These are phyloP conservation scores for Sporothrix humicola DNA, from an alignment of 2,329 filamentous ascomycete species.

Conservation along the genomic window DNA sequence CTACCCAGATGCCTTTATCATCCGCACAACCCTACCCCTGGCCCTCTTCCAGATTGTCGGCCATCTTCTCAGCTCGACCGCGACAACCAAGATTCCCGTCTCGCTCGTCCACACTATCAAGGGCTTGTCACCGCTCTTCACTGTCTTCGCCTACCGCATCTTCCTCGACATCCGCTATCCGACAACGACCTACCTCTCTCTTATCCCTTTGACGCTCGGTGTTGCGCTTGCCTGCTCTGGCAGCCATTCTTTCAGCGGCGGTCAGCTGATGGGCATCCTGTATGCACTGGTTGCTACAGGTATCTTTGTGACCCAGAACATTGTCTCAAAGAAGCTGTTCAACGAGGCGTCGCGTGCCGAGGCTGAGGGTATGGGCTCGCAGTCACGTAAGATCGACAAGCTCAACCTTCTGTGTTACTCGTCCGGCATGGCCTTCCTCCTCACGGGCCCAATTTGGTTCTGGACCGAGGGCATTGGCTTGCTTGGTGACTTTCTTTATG, in stretches of 20 bases:
- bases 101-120: slow-evolving; percentile 99
- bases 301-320: slow-evolving; percentile 97
- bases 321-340: slow-evolving; percentile 97
- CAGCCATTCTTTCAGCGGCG: slow-evolving; percentile 70
- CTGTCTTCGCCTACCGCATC: slow-evolving; percentile 88
- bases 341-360: slow-evolving; percentile 90
- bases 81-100: slow-evolving; percentile 92
- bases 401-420: slow-evolving; percentile 96
- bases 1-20: slow-evolving; percentile 77
- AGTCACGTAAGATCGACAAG: slow-evolving; percentile 87
- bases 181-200: slow-evolving; percentile 81
- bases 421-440: slow-evolving; percentile 86
- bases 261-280: slow-evolving; percentile 86
- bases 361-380: slow-evolving; percentile 67
- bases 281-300: slow-evolving; percentile 89
- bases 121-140: slow-evolving; percentile 93
- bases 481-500: slow-evolving; percentile 76
- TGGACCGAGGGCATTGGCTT: slow-evolving; percentile 85
- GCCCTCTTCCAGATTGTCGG: slow-evolving; percentile 92
- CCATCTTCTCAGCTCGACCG: slow-evolving; percentile 91
- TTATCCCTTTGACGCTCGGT: slow-evolving; percentile 90
- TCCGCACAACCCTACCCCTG: slow-evolving; percentile 86
- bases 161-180: slow-evolving; percentile 90
- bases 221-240: slow-evolving; percentile 96
- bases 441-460: slow-evolving; percentile 91